These are phyloP conservation scores for Leptodontidium sp. DNA, from an alignment of 2,329 filamentous ascomycete species.

Conservation along the genomic window DNA sequence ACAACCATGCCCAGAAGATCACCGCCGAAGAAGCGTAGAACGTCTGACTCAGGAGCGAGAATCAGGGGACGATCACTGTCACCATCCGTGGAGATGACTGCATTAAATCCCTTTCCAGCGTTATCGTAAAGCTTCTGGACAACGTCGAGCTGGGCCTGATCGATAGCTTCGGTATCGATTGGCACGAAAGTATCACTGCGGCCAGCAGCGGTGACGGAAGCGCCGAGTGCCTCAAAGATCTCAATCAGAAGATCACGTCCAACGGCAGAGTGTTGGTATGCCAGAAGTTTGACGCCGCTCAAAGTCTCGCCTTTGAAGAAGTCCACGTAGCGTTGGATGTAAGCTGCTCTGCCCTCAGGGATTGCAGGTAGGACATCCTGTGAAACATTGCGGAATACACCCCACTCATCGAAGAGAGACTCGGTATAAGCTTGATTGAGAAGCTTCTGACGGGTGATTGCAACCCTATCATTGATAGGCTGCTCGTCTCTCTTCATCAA, in stretches of 20 bases:
- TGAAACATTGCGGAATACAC: slow-evolving; percentile 40
- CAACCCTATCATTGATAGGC: slow-evolving; percentile 46
- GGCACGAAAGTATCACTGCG: slow-evolving; percentile 48
- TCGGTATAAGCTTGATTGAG: slow-evolving; percentile 42
- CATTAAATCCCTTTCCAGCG: slow-evolving; percentile 43
- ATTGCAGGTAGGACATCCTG: slow-evolving; percentile 33
- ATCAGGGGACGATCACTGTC: slow-evolving; percentile 48
- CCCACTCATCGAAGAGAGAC: slow-evolving; percentile 44
- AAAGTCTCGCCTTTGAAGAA: slow-evolving; percentile 46
- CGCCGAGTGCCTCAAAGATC: slow-evolving; percentile 45
- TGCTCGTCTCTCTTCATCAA: slow-evolving; percentile 47
- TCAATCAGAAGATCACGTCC: slow-evolving; percentile 47
- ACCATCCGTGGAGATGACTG: slow-evolving; percentile 47
- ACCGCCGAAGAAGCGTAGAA: slow-evolving; percentile 47
- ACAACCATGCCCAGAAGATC: slow-evolving; percentile 48
- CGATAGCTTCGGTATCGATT: slow-evolving; percentile 49
- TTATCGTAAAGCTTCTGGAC: slow-evolving; percentile 41
- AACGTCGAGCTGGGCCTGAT: slow-evolving; percentile 45
- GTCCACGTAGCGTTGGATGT: slow-evolving; percentile 45
- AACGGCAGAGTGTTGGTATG: slow-evolving; percentile 48
- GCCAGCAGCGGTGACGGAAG: slow-evolving; percentile 44
- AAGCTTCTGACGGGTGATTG: slow-evolving; percentile 40
- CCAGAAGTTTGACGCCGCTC: slow-evolving; percentile 43
- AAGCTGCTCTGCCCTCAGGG: slow-evolving; percentile 40
- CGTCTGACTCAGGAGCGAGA: slow-evolving; percentile 42